Base-by-base conservation (phyloP, 1,284 basidiomycete genomes). In the Rhodotorula sp. region DNA sequence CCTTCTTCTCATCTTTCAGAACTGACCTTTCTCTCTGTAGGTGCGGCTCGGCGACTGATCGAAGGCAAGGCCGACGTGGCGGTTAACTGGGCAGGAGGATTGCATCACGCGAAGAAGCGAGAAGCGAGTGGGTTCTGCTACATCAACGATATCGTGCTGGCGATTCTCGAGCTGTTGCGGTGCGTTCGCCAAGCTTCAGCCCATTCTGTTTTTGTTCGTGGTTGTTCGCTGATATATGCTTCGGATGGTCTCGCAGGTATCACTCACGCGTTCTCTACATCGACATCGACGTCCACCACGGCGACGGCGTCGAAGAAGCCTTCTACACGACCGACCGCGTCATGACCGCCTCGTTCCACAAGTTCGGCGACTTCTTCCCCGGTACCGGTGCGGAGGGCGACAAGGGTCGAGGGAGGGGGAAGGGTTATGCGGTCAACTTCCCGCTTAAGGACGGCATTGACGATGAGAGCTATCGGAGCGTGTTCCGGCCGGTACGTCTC, bases 51-150 rank as follows among this genome's bases (percentile, higher is more conserved):
- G 69, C 84, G 89, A 31, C 84, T 99, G 65, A 87, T 91, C 67
- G 86, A 86, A 20, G 94, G 94, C 2, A 85, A 89, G 3, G 85
- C 92, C 6, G 94, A 99, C 80, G 92, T 97, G 65, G 90, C 90
- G 0, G 92, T 98, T 77, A 98, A 98, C 81, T 98, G 95, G 95
- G 92, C 94, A 0, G 95, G 95, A 11, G 95, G 95, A 1, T 84
- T 98, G 16, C 95, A 99, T 82, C 95, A 99, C 80, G 96, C 95
- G 37, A 98, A 99, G 82, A 98, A 97, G 81, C 86, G 90, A 63
- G 94, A 97, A 82, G 95, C 95, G 0, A 91, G 89, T 31, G 94
- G 94, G 10, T 97, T 98, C 82, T 98, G 94, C 84, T 98, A 97
- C 82, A 88, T 96, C 80, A 98, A 99, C 81, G 71, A 77, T 87